A percentile compares a stretch with the other conserved stretches of the same genome.
phyloP scores from a whole-genome alignment of 2,329 filamentous ascomycete genomes.

The Dactylonectria macrodidyma region DNA sequence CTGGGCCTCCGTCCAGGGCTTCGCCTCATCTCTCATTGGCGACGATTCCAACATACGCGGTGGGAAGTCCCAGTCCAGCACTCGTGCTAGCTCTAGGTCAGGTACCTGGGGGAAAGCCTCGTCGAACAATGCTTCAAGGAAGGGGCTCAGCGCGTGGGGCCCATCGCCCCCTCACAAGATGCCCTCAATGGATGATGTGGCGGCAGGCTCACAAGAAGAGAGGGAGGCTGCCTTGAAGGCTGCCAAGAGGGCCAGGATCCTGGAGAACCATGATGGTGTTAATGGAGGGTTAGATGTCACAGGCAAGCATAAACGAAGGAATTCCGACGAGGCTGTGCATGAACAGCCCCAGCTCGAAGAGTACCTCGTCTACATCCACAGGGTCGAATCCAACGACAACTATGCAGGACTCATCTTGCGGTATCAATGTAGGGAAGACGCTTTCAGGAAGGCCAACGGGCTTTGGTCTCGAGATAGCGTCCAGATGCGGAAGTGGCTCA shows the following conservation, averaged over 20 bases:
- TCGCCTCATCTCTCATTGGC: constrained; percentile 62
- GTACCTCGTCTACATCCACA: constrained; percentile 91
- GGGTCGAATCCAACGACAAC: constrained; percentile 86
- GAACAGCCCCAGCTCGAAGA: constrained; percentile 76
- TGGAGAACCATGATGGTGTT: constrained; percentile 74
- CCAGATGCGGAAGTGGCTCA: constrained; percentile 84
- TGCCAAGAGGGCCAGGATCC: constrained; percentile 70
- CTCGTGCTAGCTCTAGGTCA: constrained; percentile 40
- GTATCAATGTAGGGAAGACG: constrained; percentile 88
- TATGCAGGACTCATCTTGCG: constrained; percentile 92
- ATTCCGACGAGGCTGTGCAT: constrained; percentile 73
- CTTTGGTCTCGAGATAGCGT: constrained; percentile 96
- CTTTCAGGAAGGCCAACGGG: constrained; percentile 89
- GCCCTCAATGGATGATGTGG: constrained; percentile 64
- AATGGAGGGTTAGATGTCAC: constrained; percentile 70
- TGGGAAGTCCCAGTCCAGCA: constrained; percentile 42
- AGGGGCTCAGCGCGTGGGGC: constrained; percentile 60
- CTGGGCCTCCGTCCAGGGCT: constrained; percentile 70
- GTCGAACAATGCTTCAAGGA: constrained; percentile 37
- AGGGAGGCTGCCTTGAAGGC: constrained; percentile 69
- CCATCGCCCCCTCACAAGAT: constrained; percentile 60
- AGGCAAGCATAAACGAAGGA: constrained; percentile 75
- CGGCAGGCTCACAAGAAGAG: constrained; percentile 67
- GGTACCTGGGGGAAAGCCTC: constrained; percentile 39
- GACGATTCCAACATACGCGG: constrained; percentile 40